A percentile compares a stretch with the other conserved stretches of the same genome.
Conservation (phyloP, 495 filamentous ascomycete genomes). For the Apiosordaria backusii region DNA sequence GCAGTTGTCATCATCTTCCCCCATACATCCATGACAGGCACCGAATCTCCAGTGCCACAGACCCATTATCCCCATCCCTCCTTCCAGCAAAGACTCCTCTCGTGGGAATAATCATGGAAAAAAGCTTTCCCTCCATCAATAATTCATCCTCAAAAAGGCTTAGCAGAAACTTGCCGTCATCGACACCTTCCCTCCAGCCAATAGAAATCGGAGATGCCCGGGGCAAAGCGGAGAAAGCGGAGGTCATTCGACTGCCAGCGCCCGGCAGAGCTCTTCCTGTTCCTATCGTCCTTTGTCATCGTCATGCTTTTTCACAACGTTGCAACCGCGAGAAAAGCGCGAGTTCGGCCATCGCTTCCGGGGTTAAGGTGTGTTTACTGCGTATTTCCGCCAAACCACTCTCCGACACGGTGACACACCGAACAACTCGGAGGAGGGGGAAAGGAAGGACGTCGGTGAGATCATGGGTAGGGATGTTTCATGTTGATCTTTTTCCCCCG, state of each 20-base stretch:
- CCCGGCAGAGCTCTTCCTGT: neutral
- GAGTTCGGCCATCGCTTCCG: neutral
- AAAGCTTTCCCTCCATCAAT: neutral
- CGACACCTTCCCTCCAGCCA: neutral
- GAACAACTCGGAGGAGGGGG: no score
- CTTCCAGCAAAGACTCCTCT: neutral
- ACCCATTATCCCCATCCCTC: no score
- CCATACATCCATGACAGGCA: neutral
- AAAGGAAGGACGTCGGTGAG: no score
- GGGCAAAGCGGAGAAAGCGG: neutral
- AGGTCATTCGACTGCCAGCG: neutral
- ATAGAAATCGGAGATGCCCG: neutral
- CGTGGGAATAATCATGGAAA: slow-evolving; percentile 2
- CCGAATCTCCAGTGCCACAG: neutral
- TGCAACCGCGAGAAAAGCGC: neutral
- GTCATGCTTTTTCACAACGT: neutral
- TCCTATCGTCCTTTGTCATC: neutral
- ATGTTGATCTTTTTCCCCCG: neutral
- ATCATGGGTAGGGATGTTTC: neutral
- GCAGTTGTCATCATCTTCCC: neutral
- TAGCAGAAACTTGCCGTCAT: neutral
- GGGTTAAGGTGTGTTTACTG: neutral
- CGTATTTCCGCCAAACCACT: neutral
- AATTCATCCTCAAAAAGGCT: neutral
- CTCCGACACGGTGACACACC: neutral